Evolutionary conservation across 1,284 basidiomycete species (phyloP), one percentile per base, ranked within the genome.

Genomic region (Boletus hoseneyae): DNA sequence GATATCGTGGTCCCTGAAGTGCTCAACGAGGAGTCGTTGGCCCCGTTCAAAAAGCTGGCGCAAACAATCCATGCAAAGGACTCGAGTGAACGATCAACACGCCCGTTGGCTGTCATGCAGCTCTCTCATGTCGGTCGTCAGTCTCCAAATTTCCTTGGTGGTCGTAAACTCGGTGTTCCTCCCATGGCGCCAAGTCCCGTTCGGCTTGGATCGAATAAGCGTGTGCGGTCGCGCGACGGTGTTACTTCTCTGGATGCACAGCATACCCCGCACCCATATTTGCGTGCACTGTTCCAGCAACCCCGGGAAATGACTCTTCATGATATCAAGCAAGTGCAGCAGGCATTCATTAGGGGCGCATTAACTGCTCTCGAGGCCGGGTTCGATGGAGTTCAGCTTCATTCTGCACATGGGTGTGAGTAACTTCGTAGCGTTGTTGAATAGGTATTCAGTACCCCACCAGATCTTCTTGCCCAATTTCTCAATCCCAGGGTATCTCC

Each of bases 321-420:
- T 1, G 87, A 93, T 45, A 81, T 94, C 27, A 74, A 82, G 18
- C 62, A 74, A 13, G 76, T 87, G 4, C 77, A 91, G 0, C 70
- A 75, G 1, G 73, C 71, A 12, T 98, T 97, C 61, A 78, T 88
- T 2, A 72, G 74, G 42, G 90, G 85, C 3, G 90, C 92, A 1
- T 65, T 71, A 47, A 62, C 89, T 30, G 90, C 91, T 12, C 68
- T 76, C 15, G 68, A 79, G 47, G 74, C 87, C 23, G 92, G 92
- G 0, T 97, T 95, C 65, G 91, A 97, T 58, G 95, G 95, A 0
- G 73, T 97, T 11, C 84, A 98, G 63, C 57, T 98, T 18, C 95
- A 98, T 68, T 88, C 79, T 29, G 87, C 89, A 2, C 94, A 97
- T 71, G 93, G 93, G 23, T 94, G 89, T 89, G 50, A 71, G 87